Evolutionary conservation across 2,329 filamentous ascomycete genomes (phyloP), one percentile per base, ranked within the genome.

Genomic region (Leptographium procerum): DNA sequence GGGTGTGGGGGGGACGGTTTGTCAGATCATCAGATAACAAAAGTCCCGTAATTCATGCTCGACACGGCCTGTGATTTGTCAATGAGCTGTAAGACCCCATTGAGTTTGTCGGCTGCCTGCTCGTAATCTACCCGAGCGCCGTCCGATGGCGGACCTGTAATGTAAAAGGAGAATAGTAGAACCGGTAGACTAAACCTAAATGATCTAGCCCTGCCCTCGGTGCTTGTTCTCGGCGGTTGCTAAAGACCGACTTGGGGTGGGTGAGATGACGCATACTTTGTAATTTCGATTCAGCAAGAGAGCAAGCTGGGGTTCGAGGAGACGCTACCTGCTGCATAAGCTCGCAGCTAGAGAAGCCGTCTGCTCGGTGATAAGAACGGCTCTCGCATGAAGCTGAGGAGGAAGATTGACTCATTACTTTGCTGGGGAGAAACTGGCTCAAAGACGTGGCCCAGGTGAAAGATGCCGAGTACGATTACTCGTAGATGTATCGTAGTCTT

Each of bases 101-200:
- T 33, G 31, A 6, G 31, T 33, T 33, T 33, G 40, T n/a, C 40
- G 40, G 16, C n/a, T 43, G 90, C 59, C 85, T 89, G 1, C 81
- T 90, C 67, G 85, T 85, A 3, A 86, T 83, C 9, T 87, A 19
- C 83, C 11, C 87, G 90, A 69, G 88, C 82, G 1, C 87, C 90
- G 69, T 40, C 87, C 87, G 1, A 82, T 90, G 79, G 79, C 80
- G 76, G 74, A 16, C 80, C 11, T 11, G 28, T 28, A 24, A 48
- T 24, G 45, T 26, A 48, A 28, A 28, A 22, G 26, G 8, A 19
- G 79, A 80, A 0, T n/a, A n/a, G n/a, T n/a, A 34, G 33, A 7
- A 7, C 33, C 33, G 33, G 14, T 14, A 34, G 14, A 16, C n/a
- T 16, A 43, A 16, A 13, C 3, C 26, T 10, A 16, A 28, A 50